A percentile compares a stretch with the other conserved stretches of the same genome.
Evolutionary conservation across 345 rosid genomes (phyloP).

Genomic region (Salix udensis): DNA sequence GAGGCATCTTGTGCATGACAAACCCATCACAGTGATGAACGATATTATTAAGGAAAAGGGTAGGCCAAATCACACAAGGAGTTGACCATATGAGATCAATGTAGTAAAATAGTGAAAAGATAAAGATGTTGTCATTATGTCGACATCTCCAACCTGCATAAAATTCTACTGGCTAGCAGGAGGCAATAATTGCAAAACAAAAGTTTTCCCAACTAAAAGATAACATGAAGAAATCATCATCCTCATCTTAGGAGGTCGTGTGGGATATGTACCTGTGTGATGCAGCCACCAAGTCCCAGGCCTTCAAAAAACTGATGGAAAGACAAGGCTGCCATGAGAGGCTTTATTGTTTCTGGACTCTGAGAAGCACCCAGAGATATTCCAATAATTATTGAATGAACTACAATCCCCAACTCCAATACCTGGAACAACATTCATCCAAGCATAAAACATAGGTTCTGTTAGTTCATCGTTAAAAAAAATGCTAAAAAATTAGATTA

Average conservation of each 20-base stretch:
- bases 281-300: conserved; percentile 80
- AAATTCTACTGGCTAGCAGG: neutral
- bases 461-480: neutral
- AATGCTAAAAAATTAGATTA: neutral
- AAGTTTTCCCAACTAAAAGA: neutral
- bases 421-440: conserved; percentile 27
- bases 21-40: neutral
- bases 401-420: conserved; percentile 67
- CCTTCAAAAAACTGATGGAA: conserved; percentile 85
- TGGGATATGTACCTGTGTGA: conserved; percentile 38
- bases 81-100: neutral
- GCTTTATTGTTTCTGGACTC: conserved; percentile 49
- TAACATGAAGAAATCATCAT: neutral
- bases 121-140: conserved; percentile 24
- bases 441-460: neutral
- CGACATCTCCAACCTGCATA: conserved; percentile 9
- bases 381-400: conserved; percentile 70
- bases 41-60: neutral
- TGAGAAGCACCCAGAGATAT: conserved; percentile 60
- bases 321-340: conserved; percentile 58
- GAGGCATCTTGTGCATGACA: neutral
- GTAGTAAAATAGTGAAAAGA: neutral
- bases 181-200: neutral
- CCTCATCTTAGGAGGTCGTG: neutral
- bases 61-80: neutral